These are phyloP conservation scores for Tolypocladium nubicola DNA, from an alignment of 2,329 filamentous ascomycete species.

Conservation along the genomic window DNA sequence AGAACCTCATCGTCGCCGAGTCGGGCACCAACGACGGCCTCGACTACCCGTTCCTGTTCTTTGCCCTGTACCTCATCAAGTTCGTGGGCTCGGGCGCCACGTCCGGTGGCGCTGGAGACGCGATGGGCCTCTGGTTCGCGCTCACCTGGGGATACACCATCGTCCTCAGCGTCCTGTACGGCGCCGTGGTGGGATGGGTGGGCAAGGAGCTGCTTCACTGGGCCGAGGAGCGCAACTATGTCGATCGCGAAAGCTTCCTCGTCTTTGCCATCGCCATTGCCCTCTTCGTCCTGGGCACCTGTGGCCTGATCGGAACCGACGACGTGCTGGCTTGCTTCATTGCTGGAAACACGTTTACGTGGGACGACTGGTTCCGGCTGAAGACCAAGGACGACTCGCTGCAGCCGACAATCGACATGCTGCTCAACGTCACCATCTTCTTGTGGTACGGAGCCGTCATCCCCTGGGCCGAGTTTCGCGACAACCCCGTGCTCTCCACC, in stretches of 20 bases:
- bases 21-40: conserved; percentile 84
- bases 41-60: conserved; percentile 80
- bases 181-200: conserved; percentile 66
- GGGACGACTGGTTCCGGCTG: conserved; percentile 88
- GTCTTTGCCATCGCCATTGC: conserved; percentile 79
- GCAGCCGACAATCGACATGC: conserved; percentile 92
- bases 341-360: conserved; percentile 82
- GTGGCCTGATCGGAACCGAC: conserved; percentile 77
- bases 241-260: conserved; percentile 79
- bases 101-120: conserved; percentile 49
- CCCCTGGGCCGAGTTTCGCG: conserved; percentile 63
- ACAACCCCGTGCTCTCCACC: conserved; percentile 59
- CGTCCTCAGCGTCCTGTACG: conserved; percentile 67
- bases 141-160: conserved; percentile 82
- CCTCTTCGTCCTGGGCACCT: conserved; percentile 79
- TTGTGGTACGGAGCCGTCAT: conserved; percentile 84
- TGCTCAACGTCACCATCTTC: conserved; percentile 81
- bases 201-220: conserved; percentile 76
- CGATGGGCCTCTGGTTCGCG: conserved; percentile 73
- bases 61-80: conserved; percentile 75
- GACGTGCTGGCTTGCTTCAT: conserved; percentile 90
- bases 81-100: conserved; percentile 52
- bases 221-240: conserved; percentile 70
- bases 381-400: conserved; percentile 84
- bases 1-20: conserved; percentile 72